phyloP scores from a whole-genome alignment of 495 filamentous ascomycete genomes.

The Hypoxylon intermedium region DNA sequence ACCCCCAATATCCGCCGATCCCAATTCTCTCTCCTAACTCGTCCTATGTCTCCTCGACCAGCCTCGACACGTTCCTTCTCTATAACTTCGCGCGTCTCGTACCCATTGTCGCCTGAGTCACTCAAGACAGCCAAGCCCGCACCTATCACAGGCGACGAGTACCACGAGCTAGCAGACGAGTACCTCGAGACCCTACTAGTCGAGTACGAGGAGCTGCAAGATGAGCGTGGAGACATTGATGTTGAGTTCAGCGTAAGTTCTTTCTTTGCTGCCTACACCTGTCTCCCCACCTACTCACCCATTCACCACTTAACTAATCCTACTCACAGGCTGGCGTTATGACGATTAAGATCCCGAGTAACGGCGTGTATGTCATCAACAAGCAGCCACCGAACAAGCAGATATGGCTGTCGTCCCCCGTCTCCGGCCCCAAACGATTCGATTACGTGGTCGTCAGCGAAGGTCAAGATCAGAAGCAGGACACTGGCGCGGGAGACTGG shows the following conservation, averaged over 20 bases:
- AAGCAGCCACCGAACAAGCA: constrained; percentile 98
- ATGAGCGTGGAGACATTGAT: constrained; percentile 69
- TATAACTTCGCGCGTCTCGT: constrained; percentile 32
- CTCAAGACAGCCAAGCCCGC: constrained; percentile 36
- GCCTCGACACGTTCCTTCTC: constrained; percentile 15
- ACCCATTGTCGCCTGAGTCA: constrained; percentile 26
- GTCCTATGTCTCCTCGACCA: constrained; percentile 10
- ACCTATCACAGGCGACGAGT: constrained; percentile 49
- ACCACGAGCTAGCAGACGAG: constrained; percentile 56
- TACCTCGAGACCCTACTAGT: constrained; percentile 67
- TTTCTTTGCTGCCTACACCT: not conserved
- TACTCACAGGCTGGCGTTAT: constrained; percentile 83
- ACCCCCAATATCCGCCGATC: not conserved
- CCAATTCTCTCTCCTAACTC: constrained; percentile 3
- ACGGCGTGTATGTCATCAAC: constrained; percentile 90
- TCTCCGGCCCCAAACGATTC: constrained; percentile 90
- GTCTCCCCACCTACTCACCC: constrained; percentile 46
- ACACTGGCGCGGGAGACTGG: constrained; percentile 74
- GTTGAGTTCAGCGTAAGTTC: constrained; percentile 64
- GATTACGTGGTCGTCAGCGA: constrained; percentile 81
- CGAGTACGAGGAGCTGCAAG: constrained; percentile 69
- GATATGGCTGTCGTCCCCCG: constrained; percentile 93
- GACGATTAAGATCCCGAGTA: constrained; percentile 65
- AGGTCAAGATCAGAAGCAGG: constrained; percentile 76
- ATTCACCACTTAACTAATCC: constrained; percentile 19